Evolutionary conservation across 2,329 filamentous ascomycete species (phyloP), one percentile per base, ranked within the genome.

Genomic region (Colletotrichum paranaense): DNA sequence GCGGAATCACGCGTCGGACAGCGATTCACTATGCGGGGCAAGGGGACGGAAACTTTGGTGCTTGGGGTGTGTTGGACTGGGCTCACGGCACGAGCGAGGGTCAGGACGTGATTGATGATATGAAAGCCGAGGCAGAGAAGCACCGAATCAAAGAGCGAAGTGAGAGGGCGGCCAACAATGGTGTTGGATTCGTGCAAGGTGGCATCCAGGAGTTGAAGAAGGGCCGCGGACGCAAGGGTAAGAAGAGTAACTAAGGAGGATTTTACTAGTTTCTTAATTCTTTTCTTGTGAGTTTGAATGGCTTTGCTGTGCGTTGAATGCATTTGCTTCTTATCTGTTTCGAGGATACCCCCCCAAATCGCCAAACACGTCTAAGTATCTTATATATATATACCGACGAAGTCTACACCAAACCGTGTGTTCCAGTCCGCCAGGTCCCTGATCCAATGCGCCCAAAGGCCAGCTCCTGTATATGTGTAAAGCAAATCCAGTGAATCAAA

Each of bases 61-160:
- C 89, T 0, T 88, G 89, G 84, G 92, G 91, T 0, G 74, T 93
- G 2, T 73, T 93, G 73, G 92, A 93, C 79, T 92, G 90, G 88
- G 76, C 86, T 1, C 85, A 88, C 73, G 91, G 87, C 32, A 93
- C 89, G 12, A 86, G 86, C 65, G 78, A 87, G 6, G 88, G 88
- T 1, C 84, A 86, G 16, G 82, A 83, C 35, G 86, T 90, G 2
- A 80, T 90, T 1, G 87, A 89, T 53, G 88, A 92, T 77, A 77
- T 89, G 55, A 86, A 82, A 72, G 85, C 84, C 26, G 90, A 91
- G 79, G 88, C 88, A 5, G 86, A 89, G 46, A 91, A 90, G 80
- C 89, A 89, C 77, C 80, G 86, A 30, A 80, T 90, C 16, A 85
- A 86, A 77, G 85, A 84, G 67, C 78, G 82, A 19, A 81, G 83